Base-by-base conservation (phyloP, 1,284 basidiomycete genomes). In the Caloboletus inedulis region DNA sequence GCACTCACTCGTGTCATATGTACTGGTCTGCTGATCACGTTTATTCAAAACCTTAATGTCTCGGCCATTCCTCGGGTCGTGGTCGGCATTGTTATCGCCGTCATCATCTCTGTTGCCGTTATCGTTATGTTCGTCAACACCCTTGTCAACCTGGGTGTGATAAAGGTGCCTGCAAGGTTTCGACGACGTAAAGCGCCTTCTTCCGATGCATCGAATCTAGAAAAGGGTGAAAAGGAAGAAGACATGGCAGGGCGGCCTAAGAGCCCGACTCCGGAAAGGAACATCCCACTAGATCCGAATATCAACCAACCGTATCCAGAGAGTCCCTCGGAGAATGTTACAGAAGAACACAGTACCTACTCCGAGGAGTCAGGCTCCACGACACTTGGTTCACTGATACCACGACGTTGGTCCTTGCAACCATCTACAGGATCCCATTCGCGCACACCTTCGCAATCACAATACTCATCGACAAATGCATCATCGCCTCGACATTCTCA, bases 51-150 rank as follows among this genome's bases (percentile, higher is more conserved):
- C 7, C 62, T 91, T 25, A 63, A 71, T 3, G 74, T 91, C 29
- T 72, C 77, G 21, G 76, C 89, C 27, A 92, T 93, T 57, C 81
- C 82, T 18, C 83, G 90, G n/a, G 84, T 87, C 2, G 86, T 74
- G 21, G 81, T 92, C 51, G 89, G 89, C 14, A 75, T 84, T 50
- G 75, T 89, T 53, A 74, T 81, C 36, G 79, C 80, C 9, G 74
- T 85, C 39, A 75, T 87, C 45, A 82, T 79, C 63, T 81, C 81
- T 7, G 68, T 85, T 29, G 72, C 84, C 0, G 73, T 87, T 43
- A 55, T 88, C 45, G 66, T 86, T 49, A 74, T 84, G 68, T 77
- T 84, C 60, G 53, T 81, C 64, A 87, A 86, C 66, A 67, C 68
- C n/a, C 64, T 89, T 40, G 62, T 78, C 46, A 75, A 78, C 61